Conservation (phyloP, 768 basidiomycete species). For the Hericium coralloides region DNA sequence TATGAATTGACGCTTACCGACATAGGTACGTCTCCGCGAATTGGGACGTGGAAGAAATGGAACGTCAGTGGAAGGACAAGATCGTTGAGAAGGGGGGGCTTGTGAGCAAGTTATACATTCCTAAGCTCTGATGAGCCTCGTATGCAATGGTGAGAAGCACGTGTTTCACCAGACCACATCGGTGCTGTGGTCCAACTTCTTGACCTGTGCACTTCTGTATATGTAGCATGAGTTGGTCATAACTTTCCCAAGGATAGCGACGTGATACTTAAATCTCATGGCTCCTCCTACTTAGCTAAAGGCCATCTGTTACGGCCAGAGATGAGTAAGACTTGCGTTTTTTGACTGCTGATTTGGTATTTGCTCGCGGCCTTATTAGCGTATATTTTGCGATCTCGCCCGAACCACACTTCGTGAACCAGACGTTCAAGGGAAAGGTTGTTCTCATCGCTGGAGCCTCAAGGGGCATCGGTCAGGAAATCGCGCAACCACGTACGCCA, state of each 20-base stretch:
- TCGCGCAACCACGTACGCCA: conserved; percentile 18
- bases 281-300: too few species aligned
- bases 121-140: not conserved
- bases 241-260: too few species aligned
- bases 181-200: too few species aligned
- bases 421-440: conserved; percentile 17
- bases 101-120: conserved; percentile 2
- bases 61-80: conserved; percentile 2
- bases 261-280: too few species aligned
- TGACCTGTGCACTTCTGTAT: too few species aligned
- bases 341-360: too few species aligned
- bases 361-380: not conserved
- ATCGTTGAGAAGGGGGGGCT: not conserved
- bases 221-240: too few species aligned
- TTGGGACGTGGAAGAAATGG: conserved; percentile 2
- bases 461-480: conserved; percentile 20
- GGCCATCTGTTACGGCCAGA: too few species aligned
- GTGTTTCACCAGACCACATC: too few species aligned
- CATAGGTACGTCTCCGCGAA: conserved; percentile 1
- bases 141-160: too few species aligned
- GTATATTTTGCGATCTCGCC: conserved; percentile 22
- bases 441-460: conserved; percentile 22
- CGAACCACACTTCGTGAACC: conserved; percentile 6
- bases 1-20: too few species aligned
- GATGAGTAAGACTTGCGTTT: too few species aligned